Conservation (phyloP, 2,329 filamentous ascomycete species). For the Phaeosphaeria sp. region DNA sequence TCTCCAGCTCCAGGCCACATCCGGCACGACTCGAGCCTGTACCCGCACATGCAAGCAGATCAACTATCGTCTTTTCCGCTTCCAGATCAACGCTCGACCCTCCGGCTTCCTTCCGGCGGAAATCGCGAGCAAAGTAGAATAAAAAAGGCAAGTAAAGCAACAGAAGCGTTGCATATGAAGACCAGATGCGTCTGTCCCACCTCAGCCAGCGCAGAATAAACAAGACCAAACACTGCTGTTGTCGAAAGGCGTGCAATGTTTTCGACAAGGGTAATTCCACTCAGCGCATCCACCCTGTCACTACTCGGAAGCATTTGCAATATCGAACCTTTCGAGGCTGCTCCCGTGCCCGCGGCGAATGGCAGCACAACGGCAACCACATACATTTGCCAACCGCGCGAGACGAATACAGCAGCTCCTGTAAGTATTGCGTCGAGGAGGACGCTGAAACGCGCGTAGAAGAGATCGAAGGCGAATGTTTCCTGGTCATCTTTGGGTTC, state of each 20-base stretch:
- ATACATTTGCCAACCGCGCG: slow-evolving; percentile 71
- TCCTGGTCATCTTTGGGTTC: slow-evolving; percentile 50
- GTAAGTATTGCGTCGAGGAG: slow-evolving; percentile 70
- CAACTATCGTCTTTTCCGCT: neutral
- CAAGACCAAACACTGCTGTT: slow-evolving; percentile 68
- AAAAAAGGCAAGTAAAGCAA: slow-evolving; percentile 61
- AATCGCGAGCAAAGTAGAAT: slow-evolving; percentile 56
- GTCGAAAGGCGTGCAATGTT: slow-evolving; percentile 70
- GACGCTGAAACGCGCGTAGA: slow-evolving; percentile 71
- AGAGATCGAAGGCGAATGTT: slow-evolving; percentile 68
- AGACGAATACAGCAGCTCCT: slow-evolving; percentile 67
- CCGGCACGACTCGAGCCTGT: too few species aligned
- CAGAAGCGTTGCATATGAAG: slow-evolving; percentile 69
- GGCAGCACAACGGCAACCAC: slow-evolving; percentile 69
- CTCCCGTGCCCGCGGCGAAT: slow-evolving; percentile 71
- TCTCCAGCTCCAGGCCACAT: too few species aligned
- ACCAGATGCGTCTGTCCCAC: slow-evolving; percentile 66
- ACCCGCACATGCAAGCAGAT: neutral
- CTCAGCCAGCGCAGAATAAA: slow-evolving; percentile 69
- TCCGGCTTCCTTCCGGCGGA: slow-evolving; percentile 51
- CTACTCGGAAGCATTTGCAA: slow-evolving; percentile 70
- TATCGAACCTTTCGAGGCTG: slow-evolving; percentile 75
- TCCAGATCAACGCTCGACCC: neutral
- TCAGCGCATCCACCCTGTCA: slow-evolving; percentile 70
- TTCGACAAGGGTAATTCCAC: slow-evolving; percentile 73